Percentiles rank a stretch among this genome's conserved stretches.
These are phyloP conservation scores for Lactarius evosmus DNA, from an alignment of 768 basidiomycete genomes.

Conservation along the genomic window DNA sequence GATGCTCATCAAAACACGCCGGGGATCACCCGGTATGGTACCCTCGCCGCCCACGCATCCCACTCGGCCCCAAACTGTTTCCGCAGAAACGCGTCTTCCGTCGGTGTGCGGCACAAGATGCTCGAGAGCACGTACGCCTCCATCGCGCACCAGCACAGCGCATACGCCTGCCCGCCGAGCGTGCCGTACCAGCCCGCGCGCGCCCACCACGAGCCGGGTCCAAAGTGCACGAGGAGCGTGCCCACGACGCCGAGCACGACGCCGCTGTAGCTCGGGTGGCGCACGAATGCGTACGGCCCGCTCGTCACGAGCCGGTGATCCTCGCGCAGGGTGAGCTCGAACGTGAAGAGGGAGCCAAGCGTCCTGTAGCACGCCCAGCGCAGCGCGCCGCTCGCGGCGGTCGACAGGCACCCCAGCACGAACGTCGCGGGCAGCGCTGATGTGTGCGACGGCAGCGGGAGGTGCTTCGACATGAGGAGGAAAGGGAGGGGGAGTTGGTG, in stretches of 20 bases:
- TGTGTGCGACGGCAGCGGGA: neutral
- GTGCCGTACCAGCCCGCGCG: constrained; percentile 16
- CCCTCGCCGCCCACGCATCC: constrained; percentile 25
- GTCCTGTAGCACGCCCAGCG: constrained; percentile 24
- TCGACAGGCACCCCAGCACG: constrained; percentile 17
- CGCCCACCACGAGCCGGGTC: constrained; percentile 26
- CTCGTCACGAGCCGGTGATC: constrained; percentile 29
- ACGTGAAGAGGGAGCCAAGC: constrained; percentile 27
- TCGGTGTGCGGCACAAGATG: constrained; percentile 19
- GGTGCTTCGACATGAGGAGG: neutral
- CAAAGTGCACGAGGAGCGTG: constrained; percentile 23
- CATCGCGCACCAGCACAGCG: constrained; percentile 18
- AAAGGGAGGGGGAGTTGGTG: neutral
- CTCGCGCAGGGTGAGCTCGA: constrained; percentile 25
- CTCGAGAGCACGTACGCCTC: constrained; percentile 23
- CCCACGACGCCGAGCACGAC: constrained; percentile 25
- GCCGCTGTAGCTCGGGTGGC: constrained; percentile 30
- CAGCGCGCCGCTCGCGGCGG: constrained; percentile 16
- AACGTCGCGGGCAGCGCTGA: constrained; percentile 7
- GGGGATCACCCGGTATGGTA: constrained; percentile 24
- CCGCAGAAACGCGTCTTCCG: constrained; percentile 21
- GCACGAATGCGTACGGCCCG: constrained; percentile 30
- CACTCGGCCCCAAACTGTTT: constrained; percentile 25
- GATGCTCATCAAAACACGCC: constrained; percentile 19
- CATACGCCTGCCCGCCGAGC: constrained; percentile 13